These are phyloP conservation scores for Hypoxylon sp. DNA, from an alignment of 2,329 filamentous ascomycete species.

Conservation along the genomic window DNA sequence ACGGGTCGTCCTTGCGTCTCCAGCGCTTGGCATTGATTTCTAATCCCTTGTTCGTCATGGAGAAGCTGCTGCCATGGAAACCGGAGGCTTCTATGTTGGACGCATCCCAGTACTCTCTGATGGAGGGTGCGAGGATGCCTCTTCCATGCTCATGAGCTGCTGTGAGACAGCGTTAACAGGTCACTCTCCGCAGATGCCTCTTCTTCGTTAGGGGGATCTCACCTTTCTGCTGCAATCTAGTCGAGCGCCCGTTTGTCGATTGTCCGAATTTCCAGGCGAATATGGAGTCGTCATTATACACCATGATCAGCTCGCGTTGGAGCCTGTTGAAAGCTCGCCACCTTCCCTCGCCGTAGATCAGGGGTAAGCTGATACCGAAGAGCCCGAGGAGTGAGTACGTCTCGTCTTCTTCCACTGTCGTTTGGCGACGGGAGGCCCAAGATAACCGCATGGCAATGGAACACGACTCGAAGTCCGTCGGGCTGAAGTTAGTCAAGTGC, in stretches of 20 bases:
- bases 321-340: conserved; percentile 37
- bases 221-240: no score
- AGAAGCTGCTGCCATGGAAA: conserved; percentile 12
- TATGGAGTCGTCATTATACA: conserved; percentile 26
- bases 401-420: conserved; percentile 25
- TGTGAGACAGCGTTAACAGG: no score
- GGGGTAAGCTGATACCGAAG: conserved; percentile 38
- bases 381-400: conserved; percentile 29
- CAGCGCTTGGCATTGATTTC: conserved; percentile 9
- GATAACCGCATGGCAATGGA: conserved; percentile 39
- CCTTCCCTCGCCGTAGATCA: conserved; percentile 44
- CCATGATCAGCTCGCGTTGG: conserved; percentile 38
- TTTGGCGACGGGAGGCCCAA: conserved; percentile 36
- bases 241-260: background rate
- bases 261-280: conserved; percentile 15
- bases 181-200: no score
- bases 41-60: conserved; percentile 17
- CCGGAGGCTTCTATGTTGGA: conserved; percentile 6
- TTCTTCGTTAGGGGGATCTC: no score
- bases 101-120: conserved; percentile 18
- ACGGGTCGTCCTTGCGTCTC: background rate
- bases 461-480: conserved; percentile 12
- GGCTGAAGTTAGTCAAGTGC: conserved; percentile 2
- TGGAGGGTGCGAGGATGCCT: conserved; percentile 19
- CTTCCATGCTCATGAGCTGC: background rate